Evolutionary conservation across 495 filamentous ascomycete species (phyloP), one percentile per base, ranked within the genome.

Genomic region (Penicillium cataractarum): DNA sequence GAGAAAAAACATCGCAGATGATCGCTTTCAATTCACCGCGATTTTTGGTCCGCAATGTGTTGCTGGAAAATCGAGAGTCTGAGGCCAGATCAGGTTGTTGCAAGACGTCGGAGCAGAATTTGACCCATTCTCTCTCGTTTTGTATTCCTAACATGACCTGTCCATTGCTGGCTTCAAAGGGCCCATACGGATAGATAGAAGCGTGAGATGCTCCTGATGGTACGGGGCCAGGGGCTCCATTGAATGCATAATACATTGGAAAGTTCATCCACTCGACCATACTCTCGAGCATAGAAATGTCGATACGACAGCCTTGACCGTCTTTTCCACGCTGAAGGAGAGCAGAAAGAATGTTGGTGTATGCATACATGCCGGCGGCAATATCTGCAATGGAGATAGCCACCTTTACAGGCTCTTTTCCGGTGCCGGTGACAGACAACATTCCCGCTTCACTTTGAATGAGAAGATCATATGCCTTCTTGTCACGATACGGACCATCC

Each of bases 221-320:
- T 3, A 67, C 64, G 0, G 81, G 82, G 0, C 71, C 72, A 0
- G 76, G 69, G 2, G 76, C 73, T 22, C 70, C 71, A 15, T 80
- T 65, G 55, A 72, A 81, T 19, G 79, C 69, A 55, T 84, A 84
- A 62, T 84, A 84, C 76, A 84, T 71, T 0, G 81, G 82, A 50
- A 83, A 84, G 1, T 74, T 69, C 82, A 83, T 84, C 82, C 82
- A 84, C 60, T 84, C 82, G 2, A 77, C 77, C 82, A 84, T 81
- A 51, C 78, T 76, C 64, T 84, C 82, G 19, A 84, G 61, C 82
- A 84, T 84, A 35, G 80, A 82, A 6, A 84, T 80, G 29, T 84
- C 82, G 24, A 84, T 75, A 3, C 75, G 73, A 37, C 73, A 75
- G 0, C 82, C 82, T 24, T 71, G 63, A 0, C 80, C 76, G 4